Conservation (phyloP, 805 yeast genomes). For the Ogataea paradorogensis region DNA sequence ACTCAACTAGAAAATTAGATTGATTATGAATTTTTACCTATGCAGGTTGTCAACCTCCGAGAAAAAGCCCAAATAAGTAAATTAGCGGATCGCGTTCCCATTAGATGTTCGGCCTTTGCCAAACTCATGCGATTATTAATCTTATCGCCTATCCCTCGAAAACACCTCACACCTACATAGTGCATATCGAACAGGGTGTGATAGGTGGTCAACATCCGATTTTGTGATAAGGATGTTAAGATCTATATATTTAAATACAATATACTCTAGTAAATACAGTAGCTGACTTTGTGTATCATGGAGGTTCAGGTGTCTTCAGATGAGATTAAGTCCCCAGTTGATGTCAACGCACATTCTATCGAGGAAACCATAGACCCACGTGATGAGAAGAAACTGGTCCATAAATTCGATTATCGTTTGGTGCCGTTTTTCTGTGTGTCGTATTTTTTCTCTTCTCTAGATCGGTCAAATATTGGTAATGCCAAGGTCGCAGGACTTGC, state of each 20-base stretch:
- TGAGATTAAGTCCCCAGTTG: background rate
- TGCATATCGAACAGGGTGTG: background rate
- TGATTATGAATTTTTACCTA: no score
- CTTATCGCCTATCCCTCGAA: background rate
- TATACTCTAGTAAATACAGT: no score
- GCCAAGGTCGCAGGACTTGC: constrained; percentile 44
- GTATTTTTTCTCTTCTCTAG: constrained; percentile 43
- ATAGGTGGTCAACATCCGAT: constrained; percentile 4
- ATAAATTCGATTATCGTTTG: constrained; percentile 1
- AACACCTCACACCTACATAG: constrained; percentile 1
- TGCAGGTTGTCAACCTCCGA: no score
- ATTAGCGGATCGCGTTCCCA: no score
- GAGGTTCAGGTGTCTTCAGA: background rate
- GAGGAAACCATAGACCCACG: constrained; percentile 22
- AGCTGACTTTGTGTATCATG: background rate
- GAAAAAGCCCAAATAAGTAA: no score
- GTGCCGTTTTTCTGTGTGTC: constrained; percentile 2
- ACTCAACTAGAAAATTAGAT: constrained; percentile 23
- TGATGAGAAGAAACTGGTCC: background rate
- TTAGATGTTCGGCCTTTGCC: no score
- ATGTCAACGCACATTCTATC: constrained; percentile 26
- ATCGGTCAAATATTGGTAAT: constrained; percentile 43
- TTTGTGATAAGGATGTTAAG: background rate
- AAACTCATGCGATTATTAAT: background rate
- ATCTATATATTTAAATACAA: background rate